Evolutionary conservation across 2,329 filamentous ascomycete species (phyloP), one percentile per base, ranked within the genome.

Genomic region (Fusarium succisae): DNA sequence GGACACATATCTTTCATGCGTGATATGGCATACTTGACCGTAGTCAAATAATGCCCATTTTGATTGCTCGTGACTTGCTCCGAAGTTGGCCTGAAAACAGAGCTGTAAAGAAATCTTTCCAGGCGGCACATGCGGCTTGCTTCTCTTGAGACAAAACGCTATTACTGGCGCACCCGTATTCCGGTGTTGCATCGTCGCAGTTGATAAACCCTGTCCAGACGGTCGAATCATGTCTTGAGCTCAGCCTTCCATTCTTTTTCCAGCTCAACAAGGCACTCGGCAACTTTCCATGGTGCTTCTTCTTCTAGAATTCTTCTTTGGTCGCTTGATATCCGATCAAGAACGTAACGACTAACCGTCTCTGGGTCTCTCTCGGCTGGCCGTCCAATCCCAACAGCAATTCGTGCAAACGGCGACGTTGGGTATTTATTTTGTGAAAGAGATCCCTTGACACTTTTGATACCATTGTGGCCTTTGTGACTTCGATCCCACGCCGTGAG

Each of bases 361-460:
- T 85, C 83, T 28, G 86, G 85, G 56, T 94, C 91, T 72, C 95
- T 87, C 71, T 88, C 91, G 51, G 84, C 85, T 0, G 96, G 96
- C 51, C 96, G 86, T n/a, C 94, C 95, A 83, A 98, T 98, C 0
- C 96, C 96, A 18, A 98, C 85, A 0, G 93, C 92, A 57, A 98
- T 89, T 66, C 93, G 86, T 72, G 80, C 87, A 84, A 85, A 89
- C 20, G 80, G 83, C 0, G 83, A 82, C 2, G 75, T 79, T 6
- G 82, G 80, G 55, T 84, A 88, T 14, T 84, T 82, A 1, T 74
- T 77, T 11, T 83, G 82, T 6, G 80, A 80, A 30, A 94, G 73
- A 57, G 80, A 84, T 24, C 85, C 83, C 63, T 90, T 87, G 58
- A 92, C 86, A 78, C 91, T 93, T 81, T 91, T 93, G 76, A 96